phyloP scores from a whole-genome alignment of 1,284 basidiomycete genomes.

The Ustilago trichophora region DNA sequence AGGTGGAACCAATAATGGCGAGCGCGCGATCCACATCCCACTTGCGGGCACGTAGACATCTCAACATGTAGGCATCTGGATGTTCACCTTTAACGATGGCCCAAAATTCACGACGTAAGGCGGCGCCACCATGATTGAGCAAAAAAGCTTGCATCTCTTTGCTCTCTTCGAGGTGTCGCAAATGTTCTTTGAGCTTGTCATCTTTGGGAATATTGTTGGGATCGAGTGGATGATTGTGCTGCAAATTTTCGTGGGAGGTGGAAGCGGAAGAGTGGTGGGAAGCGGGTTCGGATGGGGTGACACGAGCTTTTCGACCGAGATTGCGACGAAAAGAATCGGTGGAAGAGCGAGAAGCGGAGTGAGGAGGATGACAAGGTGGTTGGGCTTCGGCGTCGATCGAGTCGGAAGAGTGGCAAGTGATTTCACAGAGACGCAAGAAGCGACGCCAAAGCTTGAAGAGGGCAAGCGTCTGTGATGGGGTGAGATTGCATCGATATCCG shows the following conservation, averaged over 20 bases:
- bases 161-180: conserved; percentile 57
- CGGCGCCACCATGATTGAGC: conserved; percentile 52
- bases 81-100: conserved; percentile 61
- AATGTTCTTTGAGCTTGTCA: conserved; percentile 58
- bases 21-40: conserved; percentile 59
- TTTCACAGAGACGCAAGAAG: conserved; percentile 58
- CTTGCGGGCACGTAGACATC: conserved; percentile 67
- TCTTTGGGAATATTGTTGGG: conserved; percentile 35
- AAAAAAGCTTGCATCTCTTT: conserved; percentile 61
- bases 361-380: no score
- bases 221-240: conserved; percentile 5
- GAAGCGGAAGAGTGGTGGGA: conserved; percentile 22
- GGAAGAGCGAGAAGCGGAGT: conserved; percentile 21
- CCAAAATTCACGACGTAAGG: conserved; percentile 58
- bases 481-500: conserved; percentile 51
- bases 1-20: conserved; percentile 56
- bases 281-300: conserved; percentile 23
- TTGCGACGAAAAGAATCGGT: conserved; percentile 21
- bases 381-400: conserved; percentile 29
- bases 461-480: conserved; percentile 49
- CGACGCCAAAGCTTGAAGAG: conserved; percentile 60
- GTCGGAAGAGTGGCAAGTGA: conserved; percentile 32
- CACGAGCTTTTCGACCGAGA: conserved; percentile 13
- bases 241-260: conserved; percentile 17
- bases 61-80: conserved; percentile 63